These are phyloP conservation scores for Kwoniella sp. DNA, from an alignment of 768 basidiomycete genomes.

Conservation along the genomic window DNA sequence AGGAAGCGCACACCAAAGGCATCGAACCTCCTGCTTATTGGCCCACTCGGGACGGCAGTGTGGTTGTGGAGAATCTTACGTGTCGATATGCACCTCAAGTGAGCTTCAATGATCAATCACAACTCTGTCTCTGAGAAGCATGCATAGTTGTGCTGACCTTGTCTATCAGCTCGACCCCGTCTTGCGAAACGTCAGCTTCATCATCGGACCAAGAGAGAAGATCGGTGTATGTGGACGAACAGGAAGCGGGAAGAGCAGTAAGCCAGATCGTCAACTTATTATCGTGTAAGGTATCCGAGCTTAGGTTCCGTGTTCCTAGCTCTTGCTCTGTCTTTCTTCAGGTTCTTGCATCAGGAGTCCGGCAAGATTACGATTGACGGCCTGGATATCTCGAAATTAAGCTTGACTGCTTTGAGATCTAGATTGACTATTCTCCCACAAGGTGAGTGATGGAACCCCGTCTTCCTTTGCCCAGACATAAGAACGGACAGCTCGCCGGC, in stretches of 20 bases:
- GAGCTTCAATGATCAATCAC: constrained; percentile 1
- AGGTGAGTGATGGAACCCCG: constrained; percentile 43
- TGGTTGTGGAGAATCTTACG: constrained; percentile 56
- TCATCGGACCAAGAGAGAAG: constrained; percentile 56
- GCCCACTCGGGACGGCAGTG: constrained; percentile 54
- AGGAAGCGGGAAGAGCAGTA: constrained; percentile 45
- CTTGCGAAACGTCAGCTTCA: constrained; percentile 57
- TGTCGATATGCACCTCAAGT: constrained; percentile 54
- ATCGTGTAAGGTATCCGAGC: neutral
- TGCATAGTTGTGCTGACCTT: neutral
- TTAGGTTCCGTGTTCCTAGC: constrained; percentile 26
- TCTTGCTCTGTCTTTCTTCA: constrained; percentile 58
- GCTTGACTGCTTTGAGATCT: constrained; percentile 63
- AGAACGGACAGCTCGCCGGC: too few relatives aligned
- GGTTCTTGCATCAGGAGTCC: constrained; percentile 57
- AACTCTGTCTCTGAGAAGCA: neutral
- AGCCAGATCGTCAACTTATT: constrained; percentile 1
- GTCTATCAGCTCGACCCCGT: constrained; percentile 54
- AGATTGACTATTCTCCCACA: constrained; percentile 65
- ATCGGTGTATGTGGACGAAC: constrained; percentile 57
- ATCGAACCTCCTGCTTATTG: constrained; percentile 58
- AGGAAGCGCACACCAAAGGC: constrained; percentile 48
- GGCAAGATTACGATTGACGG: constrained; percentile 58
- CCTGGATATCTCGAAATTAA: constrained; percentile 56
- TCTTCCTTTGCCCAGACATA: too few relatives aligned